These are phyloP conservation scores for Rhizopus microsporus DNA, from an alignment of 371 early-diverging fungal genomes.

Conservation along the genomic window DNA sequence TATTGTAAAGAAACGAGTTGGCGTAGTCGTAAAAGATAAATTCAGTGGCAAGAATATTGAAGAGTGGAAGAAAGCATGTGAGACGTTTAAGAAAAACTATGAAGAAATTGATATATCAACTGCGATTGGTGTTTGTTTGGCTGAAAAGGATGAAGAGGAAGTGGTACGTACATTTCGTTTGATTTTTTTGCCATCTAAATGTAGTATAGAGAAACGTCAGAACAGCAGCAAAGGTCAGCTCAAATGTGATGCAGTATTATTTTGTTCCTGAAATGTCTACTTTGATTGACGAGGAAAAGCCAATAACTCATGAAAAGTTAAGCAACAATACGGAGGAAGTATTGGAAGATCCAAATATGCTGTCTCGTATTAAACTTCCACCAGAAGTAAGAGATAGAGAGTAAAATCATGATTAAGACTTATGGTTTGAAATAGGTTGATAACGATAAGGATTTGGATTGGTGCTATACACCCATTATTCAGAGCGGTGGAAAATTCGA, in stretches of 20 bases:
- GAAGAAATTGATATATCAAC: conserved; percentile 74
- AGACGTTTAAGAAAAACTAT: conserved; percentile 45
- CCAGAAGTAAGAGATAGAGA: conserved; percentile 57
- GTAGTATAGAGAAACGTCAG: conserved; percentile 63
- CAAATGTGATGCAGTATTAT: conserved; percentile 80
- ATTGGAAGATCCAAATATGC: conserved; percentile 69
- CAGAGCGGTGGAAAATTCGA: conserved; percentile 96
- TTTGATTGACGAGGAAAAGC: conserved; percentile 86
- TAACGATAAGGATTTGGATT: conserved; percentile 67
- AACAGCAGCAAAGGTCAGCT: conserved; percentile 75
- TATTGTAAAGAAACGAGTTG: conserved; percentile 65
- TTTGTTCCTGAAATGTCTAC: conserved; percentile 84
- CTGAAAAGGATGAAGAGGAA: conserved; percentile 90
- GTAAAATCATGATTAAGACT: neutral
- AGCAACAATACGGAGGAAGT: conserved; percentile 74
- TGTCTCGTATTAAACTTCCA: conserved; percentile 67
- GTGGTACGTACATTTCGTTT: conserved; percentile 50
- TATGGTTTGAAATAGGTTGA: conserved; percentile 20
- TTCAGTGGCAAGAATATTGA: conserved; percentile 74
- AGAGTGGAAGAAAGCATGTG: conserved; percentile 76
- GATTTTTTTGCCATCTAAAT: neutral
- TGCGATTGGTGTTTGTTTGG: conserved; percentile 75
- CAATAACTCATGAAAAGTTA: conserved; percentile 87
- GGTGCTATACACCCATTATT: conserved; percentile 95
- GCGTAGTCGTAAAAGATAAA: conserved; percentile 79